A percentile compares a stretch with the other conserved stretches of the same genome.
phyloP scores from a whole-genome alignment of 352 stramenopile species.

The Thalassiosira pacifica region DNA sequence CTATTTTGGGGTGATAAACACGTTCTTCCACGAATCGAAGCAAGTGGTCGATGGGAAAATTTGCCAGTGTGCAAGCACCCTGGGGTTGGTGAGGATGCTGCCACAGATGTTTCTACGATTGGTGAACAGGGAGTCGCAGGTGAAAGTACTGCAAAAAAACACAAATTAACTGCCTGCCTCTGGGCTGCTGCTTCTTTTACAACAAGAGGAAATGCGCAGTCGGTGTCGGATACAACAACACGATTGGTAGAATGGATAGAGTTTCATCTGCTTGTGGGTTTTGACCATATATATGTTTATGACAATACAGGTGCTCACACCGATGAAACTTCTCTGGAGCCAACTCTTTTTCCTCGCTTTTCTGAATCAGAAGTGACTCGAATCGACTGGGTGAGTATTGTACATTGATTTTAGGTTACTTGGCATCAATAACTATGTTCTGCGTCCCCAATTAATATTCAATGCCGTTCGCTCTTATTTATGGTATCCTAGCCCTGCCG shows the following conservation, averaged over 20 bases:
- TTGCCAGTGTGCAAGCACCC: conserved; percentile 57
- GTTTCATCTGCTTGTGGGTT: conserved; percentile 78
- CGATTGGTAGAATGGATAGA: conserved; percentile 78
- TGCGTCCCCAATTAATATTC: no score
- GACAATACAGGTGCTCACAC: conserved; percentile 76
- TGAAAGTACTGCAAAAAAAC: conserved; percentile 37
- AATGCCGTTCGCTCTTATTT: conserved; percentile 53
- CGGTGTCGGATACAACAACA: conserved; percentile 60
- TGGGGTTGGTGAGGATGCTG: conserved; percentile 25
- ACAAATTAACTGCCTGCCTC: conserved; percentile 73
- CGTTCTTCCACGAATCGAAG: conserved; percentile 59
- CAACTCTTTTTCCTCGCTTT: conserved; percentile 57
- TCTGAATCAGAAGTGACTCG: conserved; percentile 61
- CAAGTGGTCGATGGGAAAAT: conserved; percentile 64
- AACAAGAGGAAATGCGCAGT: conserved; percentile 63
- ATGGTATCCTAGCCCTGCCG: conserved; percentile 52
- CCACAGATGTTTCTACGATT: conserved; percentile 3
- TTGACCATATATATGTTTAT: conserved; percentile 85
- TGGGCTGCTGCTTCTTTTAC: conserved; percentile 77
- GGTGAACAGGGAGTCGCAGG: background rate
- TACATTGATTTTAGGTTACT: background rate
- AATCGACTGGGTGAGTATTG: conserved; percentile 61
- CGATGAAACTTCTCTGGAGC: conserved; percentile 37
- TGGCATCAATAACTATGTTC: no score
- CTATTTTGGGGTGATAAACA: conserved; percentile 57